Evolutionary conservation across 352 stramenopile species (phyloP).

Genomic region (Phytophthora rubi): DNA sequence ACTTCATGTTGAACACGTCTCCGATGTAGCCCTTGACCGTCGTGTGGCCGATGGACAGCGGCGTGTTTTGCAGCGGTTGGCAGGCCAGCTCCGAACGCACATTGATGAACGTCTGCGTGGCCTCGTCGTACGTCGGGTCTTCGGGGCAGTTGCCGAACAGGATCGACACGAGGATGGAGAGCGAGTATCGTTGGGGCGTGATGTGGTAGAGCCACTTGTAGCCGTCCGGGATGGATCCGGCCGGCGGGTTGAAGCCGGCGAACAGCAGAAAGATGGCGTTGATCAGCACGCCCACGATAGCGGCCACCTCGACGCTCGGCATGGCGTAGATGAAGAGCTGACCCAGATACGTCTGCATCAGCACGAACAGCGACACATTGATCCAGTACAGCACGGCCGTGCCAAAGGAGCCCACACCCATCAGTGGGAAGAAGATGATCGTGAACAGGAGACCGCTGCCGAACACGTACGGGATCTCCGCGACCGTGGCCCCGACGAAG

Average conservation of each 20-base stretch:
- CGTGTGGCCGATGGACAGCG: constrained; percentile 27
- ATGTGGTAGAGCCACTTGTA: constrained; percentile 62
- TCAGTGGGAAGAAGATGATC: constrained; percentile 48
- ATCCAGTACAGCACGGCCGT: constrained; percentile 47
- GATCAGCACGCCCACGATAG: constrained; percentile 41
- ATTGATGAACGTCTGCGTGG: constrained; percentile 27
- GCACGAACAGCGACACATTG: constrained; percentile 42
- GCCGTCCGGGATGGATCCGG: constrained; percentile 42
- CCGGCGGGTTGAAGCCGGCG: constrained; percentile 62
- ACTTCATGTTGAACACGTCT: constrained; percentile 42
- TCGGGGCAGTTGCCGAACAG: constrained; percentile 38
- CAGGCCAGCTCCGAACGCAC: constrained; percentile 40
- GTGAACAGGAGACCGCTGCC: constrained; percentile 39
- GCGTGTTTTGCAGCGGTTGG: constrained; percentile 37
- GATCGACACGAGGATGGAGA: constrained; percentile 34
- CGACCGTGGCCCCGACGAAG: constrained; percentile 66
- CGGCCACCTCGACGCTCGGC: constrained; percentile 46
- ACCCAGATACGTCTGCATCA: constrained; percentile 48
- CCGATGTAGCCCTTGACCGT: constrained; percentile 46
- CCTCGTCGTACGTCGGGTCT: constrained; percentile 33
- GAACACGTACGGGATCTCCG: constrained; percentile 67
- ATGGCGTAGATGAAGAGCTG: constrained; percentile 42
- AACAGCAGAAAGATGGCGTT: constrained; percentile 72
- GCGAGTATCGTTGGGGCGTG: constrained; percentile 35
- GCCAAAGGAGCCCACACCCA: constrained; percentile 37